Conservation (phyloP, 345 rosid genomes). For the Eutrema japonicum region DNA sequence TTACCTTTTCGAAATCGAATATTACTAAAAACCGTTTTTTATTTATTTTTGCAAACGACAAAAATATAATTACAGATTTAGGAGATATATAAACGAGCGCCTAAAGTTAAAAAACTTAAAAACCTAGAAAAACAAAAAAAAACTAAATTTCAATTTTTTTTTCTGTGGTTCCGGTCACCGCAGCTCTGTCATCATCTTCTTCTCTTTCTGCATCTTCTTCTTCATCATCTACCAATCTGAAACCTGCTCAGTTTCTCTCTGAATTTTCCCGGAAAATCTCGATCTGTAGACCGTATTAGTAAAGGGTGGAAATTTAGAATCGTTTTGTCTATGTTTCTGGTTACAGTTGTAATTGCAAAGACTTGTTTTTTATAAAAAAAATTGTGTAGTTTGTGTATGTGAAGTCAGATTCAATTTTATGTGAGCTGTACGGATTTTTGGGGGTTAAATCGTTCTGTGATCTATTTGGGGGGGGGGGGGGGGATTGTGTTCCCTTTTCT, state of each 20-base stretch:
- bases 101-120: conserved; percentile 31
- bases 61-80: conserved; percentile 25
- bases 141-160: not conserved
- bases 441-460: conserved; percentile 31
- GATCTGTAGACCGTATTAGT: not conserved
- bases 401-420: conserved; percentile 36
- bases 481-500: conserved; percentile 9
- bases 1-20: conserved; percentile 35
- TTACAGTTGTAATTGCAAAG: conserved; percentile 30
- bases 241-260: conserved; percentile 4
- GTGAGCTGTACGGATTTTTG: conserved; percentile 30
- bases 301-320: not conserved
- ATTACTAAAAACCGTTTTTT: conserved; percentile 7
- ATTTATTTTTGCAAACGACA: conserved; percentile 2
- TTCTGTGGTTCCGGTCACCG: conserved; percentile 52
- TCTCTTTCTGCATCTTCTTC: conserved; percentile 17
- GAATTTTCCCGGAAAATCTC: conserved; percentile 14
- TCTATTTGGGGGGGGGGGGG: conserved; percentile 31
- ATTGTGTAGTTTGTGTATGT: conserved; percentile 18
- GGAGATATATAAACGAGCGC: conserved; percentile 43
- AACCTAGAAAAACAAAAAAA: not conserved
- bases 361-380: not conserved
- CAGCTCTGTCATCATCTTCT: conserved; percentile 47
- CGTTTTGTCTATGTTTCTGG: conserved; percentile 6
- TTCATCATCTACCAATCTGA: conserved; percentile 30